These are phyloP conservation scores for Hyparrhenia diplandra DNA, from an alignment of 176 grass and related monocot genomes.

Conservation along the genomic window DNA sequence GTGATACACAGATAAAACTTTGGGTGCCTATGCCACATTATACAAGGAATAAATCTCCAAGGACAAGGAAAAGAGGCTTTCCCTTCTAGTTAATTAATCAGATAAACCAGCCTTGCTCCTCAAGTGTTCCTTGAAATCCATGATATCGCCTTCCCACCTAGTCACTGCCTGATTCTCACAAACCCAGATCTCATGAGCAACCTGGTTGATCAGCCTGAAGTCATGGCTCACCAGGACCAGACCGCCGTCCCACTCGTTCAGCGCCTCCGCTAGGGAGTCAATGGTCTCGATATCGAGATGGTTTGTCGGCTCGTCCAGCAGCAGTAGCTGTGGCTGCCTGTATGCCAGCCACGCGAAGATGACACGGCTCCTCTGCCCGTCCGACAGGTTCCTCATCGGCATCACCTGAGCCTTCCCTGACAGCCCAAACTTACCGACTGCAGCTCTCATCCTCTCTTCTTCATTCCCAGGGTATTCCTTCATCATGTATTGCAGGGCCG, in stretches of 20 bases:
- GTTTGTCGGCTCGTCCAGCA: conserved; percentile 87
- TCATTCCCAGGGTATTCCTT: conserved; percentile 89
- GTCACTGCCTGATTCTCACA: conserved; percentile 90
- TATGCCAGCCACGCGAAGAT: conserved; percentile 94
- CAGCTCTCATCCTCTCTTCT: conserved; percentile 84
- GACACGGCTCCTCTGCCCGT: conserved; percentile 81
- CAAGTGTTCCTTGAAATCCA: conserved; percentile 84
- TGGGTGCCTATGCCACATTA: background rate
- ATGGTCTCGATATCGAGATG: conserved; percentile 98
- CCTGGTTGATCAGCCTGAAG: conserved; percentile 98
- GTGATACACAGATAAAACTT: background rate
- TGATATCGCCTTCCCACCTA: conserved; percentile 90
- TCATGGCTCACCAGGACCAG: conserved; percentile 93
- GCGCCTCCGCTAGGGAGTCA: conserved; percentile 80
- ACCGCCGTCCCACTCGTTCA: conserved; percentile 94
- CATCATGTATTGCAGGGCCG: conserved; percentile 91
- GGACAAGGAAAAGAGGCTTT: background rate
- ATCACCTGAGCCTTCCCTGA: conserved; percentile 96
- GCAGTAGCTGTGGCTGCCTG: conserved; percentile 71
- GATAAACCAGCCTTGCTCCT: conserved; percentile 70
- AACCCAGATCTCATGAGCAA: conserved; percentile 97
- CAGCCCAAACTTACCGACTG: conserved; percentile 83
- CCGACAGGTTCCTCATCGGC: conserved; percentile 90
- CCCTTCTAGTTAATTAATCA: conserved; percentile 39
- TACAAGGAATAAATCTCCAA: background rate